These are phyloP conservation scores for Fusarium proliferatum DNA, from an alignment of 2,329 filamentous ascomycete species.

Conservation along the genomic window DNA sequence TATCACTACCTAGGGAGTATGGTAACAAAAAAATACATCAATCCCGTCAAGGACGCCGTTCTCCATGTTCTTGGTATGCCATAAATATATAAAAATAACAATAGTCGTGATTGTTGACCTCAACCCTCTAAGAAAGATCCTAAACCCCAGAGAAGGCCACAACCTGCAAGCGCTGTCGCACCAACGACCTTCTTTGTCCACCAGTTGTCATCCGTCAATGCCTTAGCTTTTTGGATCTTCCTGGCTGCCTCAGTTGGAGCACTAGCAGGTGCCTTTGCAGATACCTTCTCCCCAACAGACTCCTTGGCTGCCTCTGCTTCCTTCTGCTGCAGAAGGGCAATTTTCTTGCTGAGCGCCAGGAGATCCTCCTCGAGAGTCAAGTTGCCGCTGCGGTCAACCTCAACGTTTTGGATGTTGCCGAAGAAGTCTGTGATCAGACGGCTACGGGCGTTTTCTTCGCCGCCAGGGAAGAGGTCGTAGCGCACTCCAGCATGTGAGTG, in stretches of 20 bases:
- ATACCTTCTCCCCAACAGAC: constrained; percentile 38
- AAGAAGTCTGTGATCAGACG: constrained; percentile 96
- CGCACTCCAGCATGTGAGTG: constrained; percentile 91
- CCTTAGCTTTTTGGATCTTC: constrained; percentile 59
- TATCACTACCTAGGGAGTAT: constrained; percentile 3
- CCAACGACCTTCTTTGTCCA: constrained; percentile 73
- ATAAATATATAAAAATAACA: background rate
- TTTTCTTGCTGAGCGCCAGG: constrained; percentile 76
- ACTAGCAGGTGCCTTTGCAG: constrained; percentile 45
- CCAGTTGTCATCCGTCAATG: constrained; percentile 73
- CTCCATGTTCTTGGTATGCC: constrained; percentile 4
- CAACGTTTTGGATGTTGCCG: constrained; percentile 96
- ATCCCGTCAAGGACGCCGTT: constrained; percentile 17
- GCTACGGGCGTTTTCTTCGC: constrained; percentile 79
- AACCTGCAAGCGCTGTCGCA: constrained; percentile 71
- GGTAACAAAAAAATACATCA: background rate
- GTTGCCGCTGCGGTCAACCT: constrained; percentile 76
- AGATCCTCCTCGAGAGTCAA: constrained; percentile 77
- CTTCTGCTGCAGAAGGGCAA: constrained; percentile 63
- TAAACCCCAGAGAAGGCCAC: constrained; percentile 68
- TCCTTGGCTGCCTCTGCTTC: constrained; percentile 57
- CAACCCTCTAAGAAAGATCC: constrained; percentile 62
- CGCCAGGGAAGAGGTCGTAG: constrained; percentile 94
- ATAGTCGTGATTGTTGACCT: constrained; percentile 3
- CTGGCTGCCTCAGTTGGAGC: constrained; percentile 44